Evolutionary conservation across 768 basidiomycete species (phyloP).

Genomic region (Auricularia heimuer): DNA sequence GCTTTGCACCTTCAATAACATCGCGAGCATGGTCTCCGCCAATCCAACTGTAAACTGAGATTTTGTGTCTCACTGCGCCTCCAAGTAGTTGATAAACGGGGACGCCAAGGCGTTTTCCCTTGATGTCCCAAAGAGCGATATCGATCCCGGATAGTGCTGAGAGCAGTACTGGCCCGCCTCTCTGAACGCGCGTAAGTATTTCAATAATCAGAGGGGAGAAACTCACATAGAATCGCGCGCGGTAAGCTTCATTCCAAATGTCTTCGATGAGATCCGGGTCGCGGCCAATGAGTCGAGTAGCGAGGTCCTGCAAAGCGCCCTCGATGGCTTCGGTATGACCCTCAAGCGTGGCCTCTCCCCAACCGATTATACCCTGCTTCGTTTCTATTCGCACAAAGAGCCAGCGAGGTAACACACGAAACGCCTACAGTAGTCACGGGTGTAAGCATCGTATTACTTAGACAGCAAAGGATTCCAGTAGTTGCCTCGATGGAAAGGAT

Average conservation of each 20-base stretch:
- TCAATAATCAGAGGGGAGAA: not conserved
- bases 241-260: constrained; percentile 58
- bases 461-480: not conserved
- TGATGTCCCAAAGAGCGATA: constrained; percentile 70
- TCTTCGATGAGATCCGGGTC: constrained; percentile 61
- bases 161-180: constrained; percentile 17
- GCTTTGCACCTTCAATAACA: constrained; percentile 41
- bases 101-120: constrained; percentile 66
- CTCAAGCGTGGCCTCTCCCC: constrained; percentile 69
- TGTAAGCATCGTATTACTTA: not conserved
- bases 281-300: constrained; percentile 47
- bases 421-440: constrained; percentile 18
- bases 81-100: constrained; percentile 53
- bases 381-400: constrained; percentile 65
- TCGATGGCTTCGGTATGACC: constrained; percentile 66
- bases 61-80: constrained; percentile 52
- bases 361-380: constrained; percentile 51
- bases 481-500: not conserved
- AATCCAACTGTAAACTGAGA: constrained; percentile 54
- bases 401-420: constrained; percentile 66
- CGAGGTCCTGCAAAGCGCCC: constrained; percentile 52
- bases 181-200: constrained; percentile 3
- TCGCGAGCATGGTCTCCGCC: constrained; percentile 36
- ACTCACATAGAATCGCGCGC: constrained; percentile 56
- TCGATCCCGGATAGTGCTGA: constrained; percentile 51